Percentiles rank a stretch among this genome's conserved stretches.
phyloP scores from a whole-genome alignment of 768 basidiomycete genomes.

The Cytidiella melzeri region DNA sequence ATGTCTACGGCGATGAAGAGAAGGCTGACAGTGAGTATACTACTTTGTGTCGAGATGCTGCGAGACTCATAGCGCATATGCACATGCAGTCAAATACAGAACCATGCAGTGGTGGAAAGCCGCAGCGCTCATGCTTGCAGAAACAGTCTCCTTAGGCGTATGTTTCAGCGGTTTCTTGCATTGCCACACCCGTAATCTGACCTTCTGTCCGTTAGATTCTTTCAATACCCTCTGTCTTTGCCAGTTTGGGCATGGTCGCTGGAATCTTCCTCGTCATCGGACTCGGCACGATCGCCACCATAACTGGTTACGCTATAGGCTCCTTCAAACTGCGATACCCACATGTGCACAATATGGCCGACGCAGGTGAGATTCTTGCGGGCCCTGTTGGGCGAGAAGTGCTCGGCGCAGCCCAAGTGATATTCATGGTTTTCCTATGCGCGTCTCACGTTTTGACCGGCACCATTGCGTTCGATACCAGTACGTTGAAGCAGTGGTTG shows the following conservation, averaged over 20 bases:
- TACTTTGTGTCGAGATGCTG: not conserved
- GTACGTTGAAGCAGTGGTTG: slow-evolving; percentile 14
- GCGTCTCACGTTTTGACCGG: slow-evolving; percentile 27
- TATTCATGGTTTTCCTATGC: slow-evolving; percentile 25
- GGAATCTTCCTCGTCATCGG: slow-evolving; percentile 23
- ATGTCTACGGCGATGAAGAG: slow-evolving; percentile 23
- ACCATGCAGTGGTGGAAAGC: slow-evolving; percentile 29
- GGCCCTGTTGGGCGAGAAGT: slow-evolving; percentile 26
- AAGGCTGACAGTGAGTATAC: slow-evolving; percentile 18
- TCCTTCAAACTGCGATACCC: slow-evolving; percentile 27
- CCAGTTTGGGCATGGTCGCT: slow-evolving; percentile 23
- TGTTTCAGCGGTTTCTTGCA: slow-evolving; percentile 1
- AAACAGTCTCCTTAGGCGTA: slow-evolving; percentile 26
- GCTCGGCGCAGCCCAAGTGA: slow-evolving; percentile 24
- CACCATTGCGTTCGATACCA: slow-evolving; percentile 26
- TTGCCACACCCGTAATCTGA: not conserved
- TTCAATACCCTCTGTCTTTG: slow-evolving; percentile 24
- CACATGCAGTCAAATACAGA: slow-evolving; percentile 23
- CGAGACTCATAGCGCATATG: not conserved
- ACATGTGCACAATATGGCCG: slow-evolving; percentile 29
- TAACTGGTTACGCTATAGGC: slow-evolving; percentile 23
- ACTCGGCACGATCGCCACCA: slow-evolving; percentile 21
- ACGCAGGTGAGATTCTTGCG: slow-evolving; percentile 24
- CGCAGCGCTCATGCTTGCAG: slow-evolving; percentile 27
- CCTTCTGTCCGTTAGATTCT: slow-evolving; percentile 17